These are phyloP conservation scores for Lepiota brunneoincarnata DNA, from an alignment of 768 basidiomycete genomes.

Conservation along the genomic window DNA sequence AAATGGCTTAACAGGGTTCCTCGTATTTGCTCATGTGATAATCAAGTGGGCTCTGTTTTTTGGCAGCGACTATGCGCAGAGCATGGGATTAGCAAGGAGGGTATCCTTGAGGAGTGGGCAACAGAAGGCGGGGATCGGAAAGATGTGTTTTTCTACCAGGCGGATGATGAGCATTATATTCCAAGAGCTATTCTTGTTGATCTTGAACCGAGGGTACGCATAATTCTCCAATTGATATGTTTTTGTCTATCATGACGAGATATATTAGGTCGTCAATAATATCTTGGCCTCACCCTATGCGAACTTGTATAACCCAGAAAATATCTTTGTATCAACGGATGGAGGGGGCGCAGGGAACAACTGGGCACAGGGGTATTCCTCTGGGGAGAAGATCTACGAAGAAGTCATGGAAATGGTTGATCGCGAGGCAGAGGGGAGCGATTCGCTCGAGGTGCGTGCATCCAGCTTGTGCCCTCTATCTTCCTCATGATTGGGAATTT, in stretches of 20 bases:
- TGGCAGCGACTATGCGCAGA: constrained; percentile 99
- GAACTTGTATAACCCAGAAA: constrained; percentile 95
- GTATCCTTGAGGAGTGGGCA: constrained; percentile 96
- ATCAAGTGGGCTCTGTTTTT: constrained; percentile 89
- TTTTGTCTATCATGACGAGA: constrained; percentile 6
- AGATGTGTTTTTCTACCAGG: constrained; percentile 99
- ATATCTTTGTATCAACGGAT: constrained; percentile 93
- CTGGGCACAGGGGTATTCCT: constrained; percentile 93
- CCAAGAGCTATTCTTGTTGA: constrained; percentile 96
- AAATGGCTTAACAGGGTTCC: background rate
- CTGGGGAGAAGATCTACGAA: constrained; percentile 90
- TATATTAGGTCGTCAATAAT: constrained; percentile 86
- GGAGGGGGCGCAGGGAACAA: constrained; percentile 99
- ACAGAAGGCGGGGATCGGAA: constrained; percentile 95
- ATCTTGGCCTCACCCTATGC: constrained; percentile 88
- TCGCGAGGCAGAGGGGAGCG: constrained; percentile 95
- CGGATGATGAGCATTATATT: constrained; percentile 99
- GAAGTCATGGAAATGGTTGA: constrained; percentile 99
- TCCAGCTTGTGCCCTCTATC: constrained; percentile 1
- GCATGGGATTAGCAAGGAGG: constrained; percentile 95
- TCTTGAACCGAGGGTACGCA: constrained; percentile 87
- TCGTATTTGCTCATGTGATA: constrained; percentile 8
- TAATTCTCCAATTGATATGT: background rate
- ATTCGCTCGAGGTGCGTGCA: constrained; percentile 81
- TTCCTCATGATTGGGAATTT: background rate